Base-by-base conservation (phyloP, 2,329 filamentous ascomycete species). In the Trichophyton rubrum region DNA sequence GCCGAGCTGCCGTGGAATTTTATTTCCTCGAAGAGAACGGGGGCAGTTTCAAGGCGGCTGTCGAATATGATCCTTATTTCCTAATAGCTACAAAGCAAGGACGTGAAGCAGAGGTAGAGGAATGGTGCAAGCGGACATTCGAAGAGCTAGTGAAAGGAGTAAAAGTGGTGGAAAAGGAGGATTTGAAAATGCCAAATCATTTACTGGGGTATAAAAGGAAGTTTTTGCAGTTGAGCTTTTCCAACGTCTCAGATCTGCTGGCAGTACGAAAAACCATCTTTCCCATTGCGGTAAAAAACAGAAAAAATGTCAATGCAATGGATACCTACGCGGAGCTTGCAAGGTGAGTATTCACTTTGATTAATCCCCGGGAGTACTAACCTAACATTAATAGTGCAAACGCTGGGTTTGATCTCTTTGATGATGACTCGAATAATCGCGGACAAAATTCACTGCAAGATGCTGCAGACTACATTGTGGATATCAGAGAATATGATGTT, bases 401-500 rank as follows among this genome's bases (percentile, higher is more conserved):
- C 72, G 86, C 85, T 73, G 87, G 88, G 64, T 92, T 96, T 71
- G 93, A 99, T 77, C 86, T 97, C 70, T 97, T 96, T 84, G 92
- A 97, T 73, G 84, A 88, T 72, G 88, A 92, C 82, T 83, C 87
- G 75, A 83, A 90, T 73, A 88, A 93, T 74, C 83, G 82, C 85
- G 85, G 86, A 82, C 79, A 81, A 77, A 90, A 86, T 78, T 82
- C 82, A 73, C 86, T 90, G 77, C 80, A 86, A 67, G 91, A 97
- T 74, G 90, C 92, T 62, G 96, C 90, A 80, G 92, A 97, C 80
- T 96, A 87, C 74, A 90, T 99, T 81, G 83, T 96, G 77, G 95
- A 99, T 82, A 95, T 99, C 73, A 86, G 93, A 80, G 93, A 99
- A 79, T 99, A 95, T 75, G 93, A 99, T 76, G 95, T 99, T 69